These are phyloP conservation scores for Candida lessepsii DNA, from an alignment of 805 yeast genomes.

Conservation along the genomic window DNA sequence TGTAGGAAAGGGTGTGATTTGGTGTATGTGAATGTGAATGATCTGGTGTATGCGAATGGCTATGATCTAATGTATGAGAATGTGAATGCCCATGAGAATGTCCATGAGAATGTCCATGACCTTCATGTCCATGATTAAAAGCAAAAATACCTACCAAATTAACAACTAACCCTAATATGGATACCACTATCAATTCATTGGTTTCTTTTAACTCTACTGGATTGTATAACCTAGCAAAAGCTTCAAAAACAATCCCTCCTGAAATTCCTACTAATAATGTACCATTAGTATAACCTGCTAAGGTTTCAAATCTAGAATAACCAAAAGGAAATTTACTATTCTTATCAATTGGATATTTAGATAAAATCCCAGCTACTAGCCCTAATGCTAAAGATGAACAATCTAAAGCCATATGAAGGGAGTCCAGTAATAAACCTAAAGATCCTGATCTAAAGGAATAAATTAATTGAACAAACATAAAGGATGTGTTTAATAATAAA, in stretches of 20 bases:
- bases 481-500: constrained; percentile 77
- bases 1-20: constrained; percentile 4
- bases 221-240: constrained; percentile 71
- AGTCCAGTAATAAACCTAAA: constrained; percentile 85
- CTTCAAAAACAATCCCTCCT: constrained; percentile 83
- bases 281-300: constrained; percentile 96
- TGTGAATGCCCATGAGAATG: constrained; percentile 46
- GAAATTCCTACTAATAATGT: constrained; percentile 84
- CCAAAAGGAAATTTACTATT: constrained; percentile 84
- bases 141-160: constrained; percentile 93
- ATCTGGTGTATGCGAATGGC: constrained; percentile 1
- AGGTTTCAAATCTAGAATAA: constrained; percentile 76
- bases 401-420: constrained; percentile 94
- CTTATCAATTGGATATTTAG: constrained; percentile 43
- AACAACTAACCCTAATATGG: constrained; percentile 79
- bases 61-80: no score
- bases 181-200: constrained; percentile 80
- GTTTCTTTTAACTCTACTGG: constrained; percentile 81
- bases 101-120: constrained; percentile 46
- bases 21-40: constrained; percentile 3
- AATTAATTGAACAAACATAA: constrained; percentile 90
- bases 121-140: constrained; percentile 84
- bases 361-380: constrained; percentile 70
- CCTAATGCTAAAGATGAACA: constrained; percentile 90
- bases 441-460: constrained; percentile 93